A percentile compares a stretch with the other conserved stretches of the same genome.
phyloP scores from a whole-genome alignment of 2,329 filamentous ascomycete species.

The Piedraia hortae region DNA sequence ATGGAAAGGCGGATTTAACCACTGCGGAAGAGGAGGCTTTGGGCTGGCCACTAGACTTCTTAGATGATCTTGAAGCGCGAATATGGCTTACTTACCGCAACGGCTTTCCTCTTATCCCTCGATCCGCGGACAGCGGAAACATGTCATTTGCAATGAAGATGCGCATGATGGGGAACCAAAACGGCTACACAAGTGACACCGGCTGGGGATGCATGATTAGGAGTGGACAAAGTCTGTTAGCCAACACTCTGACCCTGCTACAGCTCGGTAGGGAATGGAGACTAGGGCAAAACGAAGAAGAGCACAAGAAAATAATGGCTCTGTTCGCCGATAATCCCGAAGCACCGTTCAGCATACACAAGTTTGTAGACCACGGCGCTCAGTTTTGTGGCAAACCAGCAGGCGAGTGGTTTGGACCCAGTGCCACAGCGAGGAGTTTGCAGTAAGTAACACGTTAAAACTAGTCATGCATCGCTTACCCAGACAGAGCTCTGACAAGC shows the following conservation, averaged over 20 bases:
- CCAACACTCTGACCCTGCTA: constrained; percentile 52
- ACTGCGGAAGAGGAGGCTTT: constrained; percentile 11
- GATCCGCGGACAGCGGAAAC: constrained; percentile 39
- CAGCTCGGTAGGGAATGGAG: constrained; percentile 69
- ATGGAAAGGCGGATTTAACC: constrained; percentile 4
- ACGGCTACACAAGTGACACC: constrained; percentile 71
- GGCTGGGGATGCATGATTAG: constrained; percentile 99
- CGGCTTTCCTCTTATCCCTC: constrained; percentile 57
- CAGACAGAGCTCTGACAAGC: constrained; percentile 41
- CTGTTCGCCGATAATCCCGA: constrained; percentile 66
- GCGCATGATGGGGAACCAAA: constrained; percentile 50
- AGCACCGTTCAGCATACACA: constrained; percentile 83
- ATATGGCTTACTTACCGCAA: constrained; percentile 95
- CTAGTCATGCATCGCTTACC: constrained; percentile 3
- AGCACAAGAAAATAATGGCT: constrained; percentile 43
- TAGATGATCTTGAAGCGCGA: constrained; percentile 76
- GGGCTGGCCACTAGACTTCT: constrained; percentile 61
- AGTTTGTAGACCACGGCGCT: constrained; percentile 72
- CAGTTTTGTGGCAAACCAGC: constrained; percentile 76
- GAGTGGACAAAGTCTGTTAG: constrained; percentile 76
- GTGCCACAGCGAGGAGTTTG: constrained; percentile 78
- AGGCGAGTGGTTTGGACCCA: constrained; percentile 97
- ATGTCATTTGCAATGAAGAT: constrained; percentile 68
- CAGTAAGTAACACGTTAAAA: constrained; percentile 30
- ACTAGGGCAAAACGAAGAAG: constrained; percentile 26